Conservation (phyloP, 2,329 filamentous ascomycete genomes). For the Neonectria neomacrospora region DNA sequence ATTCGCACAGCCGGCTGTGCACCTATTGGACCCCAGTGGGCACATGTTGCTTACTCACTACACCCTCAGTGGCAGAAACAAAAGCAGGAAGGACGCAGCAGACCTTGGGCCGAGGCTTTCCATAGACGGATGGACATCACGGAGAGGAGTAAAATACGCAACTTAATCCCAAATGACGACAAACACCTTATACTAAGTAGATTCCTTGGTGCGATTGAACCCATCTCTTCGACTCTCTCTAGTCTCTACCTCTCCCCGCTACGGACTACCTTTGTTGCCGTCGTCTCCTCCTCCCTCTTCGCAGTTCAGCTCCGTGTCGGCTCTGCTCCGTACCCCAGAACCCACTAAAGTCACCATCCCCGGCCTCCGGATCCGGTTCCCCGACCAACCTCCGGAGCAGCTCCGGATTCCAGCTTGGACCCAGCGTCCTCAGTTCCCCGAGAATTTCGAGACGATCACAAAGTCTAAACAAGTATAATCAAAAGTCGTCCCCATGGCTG, state of each 20-base stretch:
- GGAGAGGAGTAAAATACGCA: background rate
- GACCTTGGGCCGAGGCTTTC: constrained; percentile 38
- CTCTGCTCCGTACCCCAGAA: constrained; percentile 18
- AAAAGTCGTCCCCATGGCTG: constrained; percentile 61
- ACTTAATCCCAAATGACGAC: constrained; percentile 28
- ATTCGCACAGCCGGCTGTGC: too few relatives aligned
- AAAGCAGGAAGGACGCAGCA: too few relatives aligned
- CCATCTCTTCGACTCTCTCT: background rate
- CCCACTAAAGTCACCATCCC: background rate
- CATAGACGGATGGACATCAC: constrained; percentile 4
- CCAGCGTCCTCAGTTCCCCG: background rate
- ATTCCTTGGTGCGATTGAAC: background rate
- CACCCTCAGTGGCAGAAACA: background rate
- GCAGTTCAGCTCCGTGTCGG: constrained; percentile 14
- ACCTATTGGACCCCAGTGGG: too few relatives aligned
- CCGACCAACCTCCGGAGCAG: constrained; percentile 2
- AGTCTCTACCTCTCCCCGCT: background rate
- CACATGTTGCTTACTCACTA: background rate
- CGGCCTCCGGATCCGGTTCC: constrained; percentile 9
- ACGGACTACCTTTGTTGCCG: too few relatives aligned
- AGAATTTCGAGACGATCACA: background rate
- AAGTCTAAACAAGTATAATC: background rate
- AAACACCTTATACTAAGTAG: background rate
- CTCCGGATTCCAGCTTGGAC: background rate
- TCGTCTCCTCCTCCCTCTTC: constrained; percentile 1